A percentile compares a stretch with the other conserved stretches of the same genome.
Conservation (phyloP, 2,329 filamentous ascomycete genomes). For the Arthrobotrys musiformis region DNA sequence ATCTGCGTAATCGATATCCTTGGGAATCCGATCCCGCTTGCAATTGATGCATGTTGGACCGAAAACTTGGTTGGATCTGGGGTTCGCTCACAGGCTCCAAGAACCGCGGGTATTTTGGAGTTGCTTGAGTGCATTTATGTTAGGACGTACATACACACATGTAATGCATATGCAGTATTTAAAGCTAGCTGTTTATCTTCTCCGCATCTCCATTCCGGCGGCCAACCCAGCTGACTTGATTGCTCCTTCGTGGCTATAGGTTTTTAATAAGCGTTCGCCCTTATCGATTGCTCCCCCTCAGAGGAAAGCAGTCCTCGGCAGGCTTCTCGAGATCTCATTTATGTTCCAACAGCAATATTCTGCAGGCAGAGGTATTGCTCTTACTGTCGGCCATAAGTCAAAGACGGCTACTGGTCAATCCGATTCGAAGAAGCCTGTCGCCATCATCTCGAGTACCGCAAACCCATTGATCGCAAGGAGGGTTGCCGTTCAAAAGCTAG, state of each 20-base stretch:
- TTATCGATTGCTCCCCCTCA: constrained; percentile 46
- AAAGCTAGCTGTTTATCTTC: constrained; percentile 11
- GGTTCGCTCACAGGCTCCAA: not conserved
- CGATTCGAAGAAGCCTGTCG: constrained; percentile 15
- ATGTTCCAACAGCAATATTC: constrained; percentile 48
- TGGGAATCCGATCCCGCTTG: constrained; percentile 30
- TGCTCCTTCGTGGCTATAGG: constrained; percentile 15
- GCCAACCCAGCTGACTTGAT: constrained; percentile 41
- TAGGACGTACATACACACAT: not conserved
- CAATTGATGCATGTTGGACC: constrained; percentile 1
- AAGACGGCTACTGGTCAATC: not conserved
- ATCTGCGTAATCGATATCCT: constrained; percentile 28
- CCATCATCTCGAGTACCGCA: constrained; percentile 3
- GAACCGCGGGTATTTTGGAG: constrained; percentile 6
- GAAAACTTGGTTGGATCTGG: constrained; percentile 19
- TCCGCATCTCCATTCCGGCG: constrained; percentile 7
- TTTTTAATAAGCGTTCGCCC: constrained; percentile 33
- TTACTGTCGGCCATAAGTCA: not conserved
- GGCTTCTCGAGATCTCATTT: constrained; percentile 40
- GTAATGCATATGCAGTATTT: constrained; percentile 22
- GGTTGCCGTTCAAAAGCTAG: constrained; percentile 41
- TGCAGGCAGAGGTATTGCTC: constrained; percentile 44
- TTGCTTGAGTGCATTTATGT: constrained; percentile 20
- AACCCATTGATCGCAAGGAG: constrained; percentile 31
- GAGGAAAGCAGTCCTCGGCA: constrained; percentile 31